Percentiles rank a stretch among this genome's conserved stretches.
These are phyloP conservation scores for Cercospora sojina DNA, from an alignment of 2,329 filamentous ascomycete species.

Conservation along the genomic window DNA sequence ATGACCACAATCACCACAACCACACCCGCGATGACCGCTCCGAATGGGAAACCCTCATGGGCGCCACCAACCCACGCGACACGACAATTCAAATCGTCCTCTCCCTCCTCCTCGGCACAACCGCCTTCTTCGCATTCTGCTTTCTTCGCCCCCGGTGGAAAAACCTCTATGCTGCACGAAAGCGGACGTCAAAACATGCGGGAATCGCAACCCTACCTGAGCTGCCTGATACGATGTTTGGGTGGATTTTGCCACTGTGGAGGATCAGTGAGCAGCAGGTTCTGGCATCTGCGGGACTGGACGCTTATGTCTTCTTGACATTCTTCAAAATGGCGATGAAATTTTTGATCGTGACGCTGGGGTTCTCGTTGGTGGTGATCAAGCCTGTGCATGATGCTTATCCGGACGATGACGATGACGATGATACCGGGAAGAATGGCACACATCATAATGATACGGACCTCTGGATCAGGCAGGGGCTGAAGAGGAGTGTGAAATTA, in stretches of 20 bases:
- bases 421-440: constrained; percentile 21
- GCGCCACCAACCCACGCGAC: constrained; percentile 45
- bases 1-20: constrained; percentile 14
- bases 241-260: constrained; percentile 88
- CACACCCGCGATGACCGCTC: not conserved
- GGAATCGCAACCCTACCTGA: constrained; percentile 64
- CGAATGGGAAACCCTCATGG: constrained; percentile 29
- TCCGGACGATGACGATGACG: constrained; percentile 40
- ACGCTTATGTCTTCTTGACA: constrained; percentile 91
- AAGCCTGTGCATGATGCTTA: constrained; percentile 80
- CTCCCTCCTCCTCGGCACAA: constrained; percentile 67
- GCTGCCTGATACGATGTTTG: constrained; percentile 80
- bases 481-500: constrained; percentile 22
- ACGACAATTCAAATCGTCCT: constrained; percentile 65
- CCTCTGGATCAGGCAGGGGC: constrained; percentile 6
- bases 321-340: constrained; percentile 96
- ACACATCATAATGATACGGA: constrained; percentile 11
- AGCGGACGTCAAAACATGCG: constrained; percentile 65
- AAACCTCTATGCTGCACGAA: constrained; percentile 82
- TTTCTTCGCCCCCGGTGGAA: constrained; percentile 88
- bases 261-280: constrained; percentile 85
- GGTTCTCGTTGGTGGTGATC: constrained; percentile 78
- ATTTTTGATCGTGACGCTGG: constrained; percentile 73
- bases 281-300: constrained; percentile 82
- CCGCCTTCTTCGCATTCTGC: constrained; percentile 75